Conservation (phyloP, 2,329 filamentous ascomycete genomes). For the Curvularia sp. region DNA sequence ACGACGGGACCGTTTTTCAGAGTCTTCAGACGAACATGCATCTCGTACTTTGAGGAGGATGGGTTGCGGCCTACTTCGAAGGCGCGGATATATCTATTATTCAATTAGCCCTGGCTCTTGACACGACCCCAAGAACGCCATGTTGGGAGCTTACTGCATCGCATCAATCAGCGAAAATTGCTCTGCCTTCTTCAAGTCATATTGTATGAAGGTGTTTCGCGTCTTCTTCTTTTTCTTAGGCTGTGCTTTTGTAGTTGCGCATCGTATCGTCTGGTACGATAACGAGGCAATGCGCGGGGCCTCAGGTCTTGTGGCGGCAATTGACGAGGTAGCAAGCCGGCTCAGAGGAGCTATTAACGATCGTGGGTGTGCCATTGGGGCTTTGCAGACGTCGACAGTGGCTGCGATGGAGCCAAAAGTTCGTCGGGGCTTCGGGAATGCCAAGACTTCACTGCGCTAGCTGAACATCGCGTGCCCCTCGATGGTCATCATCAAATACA, state of each 20-base stretch:
- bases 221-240: conserved; percentile 65
- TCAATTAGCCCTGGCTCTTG: conserved; percentile 2
- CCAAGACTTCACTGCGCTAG: conserved; percentile 27
- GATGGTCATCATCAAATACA: neutral
- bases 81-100: conserved; percentile 80
- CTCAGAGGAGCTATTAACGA: conserved; percentile 45
- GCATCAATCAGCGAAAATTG: conserved; percentile 89
- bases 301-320: conserved; percentile 28
- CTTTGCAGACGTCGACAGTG: conserved; percentile 13
- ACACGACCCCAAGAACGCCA: neutral
- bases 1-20: conserved; percentile 85
- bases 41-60: conserved; percentile 81
- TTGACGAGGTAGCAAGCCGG: conserved; percentile 35
- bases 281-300: conserved; percentile 36
- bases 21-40: conserved; percentile 82
- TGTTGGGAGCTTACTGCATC: conserved; percentile 72
- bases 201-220: conserved; percentile 69
- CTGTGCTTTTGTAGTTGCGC: conserved; percentile 50
- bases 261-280: conserved; percentile 51
- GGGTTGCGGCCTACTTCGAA: conserved; percentile 86
- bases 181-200: conserved; percentile 69
- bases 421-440: conserved; percentile 35
- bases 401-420: conserved; percentile 32
- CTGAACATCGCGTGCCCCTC: neutral
- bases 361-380: conserved; percentile 47